Conservation (phyloP, 179 eudicot genomes). For the Nepenthes alata region DNA sequence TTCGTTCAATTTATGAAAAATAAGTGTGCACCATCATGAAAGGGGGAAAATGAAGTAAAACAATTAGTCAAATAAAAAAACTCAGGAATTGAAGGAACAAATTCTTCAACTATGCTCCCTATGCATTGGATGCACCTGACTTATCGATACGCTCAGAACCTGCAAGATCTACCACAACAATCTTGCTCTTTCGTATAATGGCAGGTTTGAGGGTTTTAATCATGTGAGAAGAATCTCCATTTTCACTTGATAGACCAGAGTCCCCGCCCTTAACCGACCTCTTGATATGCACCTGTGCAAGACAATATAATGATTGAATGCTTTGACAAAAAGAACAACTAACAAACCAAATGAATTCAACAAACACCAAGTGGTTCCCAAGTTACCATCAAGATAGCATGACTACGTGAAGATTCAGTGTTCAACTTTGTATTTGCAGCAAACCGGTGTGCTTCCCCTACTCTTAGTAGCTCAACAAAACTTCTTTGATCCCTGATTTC, state of each 20-base stretch:
- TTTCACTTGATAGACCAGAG: slow-evolving; percentile 30
- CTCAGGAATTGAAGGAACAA: too few relatives aligned
- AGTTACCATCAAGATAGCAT: slow-evolving; percentile 77
- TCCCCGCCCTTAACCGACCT: slow-evolving; percentile 56
- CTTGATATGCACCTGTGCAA: slow-evolving; percentile 57
- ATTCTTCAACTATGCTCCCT: background rate
- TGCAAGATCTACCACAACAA: slow-evolving; percentile 83
- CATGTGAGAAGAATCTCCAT: slow-evolving; percentile 32
- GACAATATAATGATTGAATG: too few relatives aligned
- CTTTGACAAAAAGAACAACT: too few relatives aligned
- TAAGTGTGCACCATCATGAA: too few relatives aligned
- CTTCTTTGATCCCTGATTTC: slow-evolving; percentile 66
- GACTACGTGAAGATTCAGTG: slow-evolving; percentile 93
- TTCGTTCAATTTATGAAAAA: too few relatives aligned
- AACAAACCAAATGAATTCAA: too few relatives aligned
- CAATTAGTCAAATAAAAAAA: too few relatives aligned
- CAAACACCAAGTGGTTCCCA: background rate
- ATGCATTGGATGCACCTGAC: slow-evolving; percentile 40
- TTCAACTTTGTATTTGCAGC: slow-evolving; percentile 93
- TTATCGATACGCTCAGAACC: slow-evolving; percentile 89
- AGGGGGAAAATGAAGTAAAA: too few relatives aligned
- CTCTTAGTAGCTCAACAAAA: slow-evolving; percentile 51
- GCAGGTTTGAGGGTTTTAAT: slow-evolving; percentile 49
- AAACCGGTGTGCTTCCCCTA: slow-evolving; percentile 90
- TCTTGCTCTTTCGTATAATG: slow-evolving; percentile 65